These are phyloP conservation scores for Diaporthe sp. DNA, from an alignment of 2,329 filamentous ascomycete genomes.

Conservation along the genomic window DNA sequence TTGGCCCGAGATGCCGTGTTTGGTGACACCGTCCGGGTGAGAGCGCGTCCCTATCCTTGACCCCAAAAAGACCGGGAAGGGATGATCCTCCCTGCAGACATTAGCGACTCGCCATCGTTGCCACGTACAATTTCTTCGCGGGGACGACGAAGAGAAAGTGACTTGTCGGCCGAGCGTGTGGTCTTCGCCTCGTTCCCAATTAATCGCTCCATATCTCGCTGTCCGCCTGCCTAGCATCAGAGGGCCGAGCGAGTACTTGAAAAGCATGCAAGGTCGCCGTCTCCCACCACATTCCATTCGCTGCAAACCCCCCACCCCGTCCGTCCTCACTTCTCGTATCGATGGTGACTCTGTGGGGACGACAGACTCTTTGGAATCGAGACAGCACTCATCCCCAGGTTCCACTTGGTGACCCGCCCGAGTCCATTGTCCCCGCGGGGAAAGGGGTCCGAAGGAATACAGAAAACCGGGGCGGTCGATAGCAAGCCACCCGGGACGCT, in stretches of 20 bases:
- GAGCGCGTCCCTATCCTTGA: not conserved
- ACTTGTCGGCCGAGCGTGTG: conserved; percentile 13
- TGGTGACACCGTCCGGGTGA: conserved; percentile 1
- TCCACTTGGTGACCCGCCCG: conserved; percentile 2
- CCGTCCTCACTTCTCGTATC: not conserved
- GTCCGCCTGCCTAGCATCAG: not conserved
- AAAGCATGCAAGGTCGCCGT: not conserved
- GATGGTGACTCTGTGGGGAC: conserved; percentile 1
- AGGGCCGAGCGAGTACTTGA: no score
- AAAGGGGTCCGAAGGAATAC: conserved; percentile 15
- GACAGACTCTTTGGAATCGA: not conserved
- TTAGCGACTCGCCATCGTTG: conserved; percentile 5
- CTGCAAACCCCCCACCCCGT: not conserved
- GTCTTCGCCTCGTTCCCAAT: not conserved
- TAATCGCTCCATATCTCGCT: not conserved
- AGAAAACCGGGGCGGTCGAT: conserved; percentile 21
- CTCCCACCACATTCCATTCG: not conserved
- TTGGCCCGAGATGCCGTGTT: conserved; percentile 19
- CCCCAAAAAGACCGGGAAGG: conserved; percentile 7
- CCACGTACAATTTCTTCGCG: not conserved
- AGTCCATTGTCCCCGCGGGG: conserved; percentile 25
- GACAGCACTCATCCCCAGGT: not conserved
- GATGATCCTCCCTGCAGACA: conserved; percentile 19
- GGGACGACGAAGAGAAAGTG: not conserved
- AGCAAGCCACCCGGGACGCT: conserved; percentile 4